Conservation (phyloP, 805 yeast species). For the Dipodascopsis tothii region DNA sequence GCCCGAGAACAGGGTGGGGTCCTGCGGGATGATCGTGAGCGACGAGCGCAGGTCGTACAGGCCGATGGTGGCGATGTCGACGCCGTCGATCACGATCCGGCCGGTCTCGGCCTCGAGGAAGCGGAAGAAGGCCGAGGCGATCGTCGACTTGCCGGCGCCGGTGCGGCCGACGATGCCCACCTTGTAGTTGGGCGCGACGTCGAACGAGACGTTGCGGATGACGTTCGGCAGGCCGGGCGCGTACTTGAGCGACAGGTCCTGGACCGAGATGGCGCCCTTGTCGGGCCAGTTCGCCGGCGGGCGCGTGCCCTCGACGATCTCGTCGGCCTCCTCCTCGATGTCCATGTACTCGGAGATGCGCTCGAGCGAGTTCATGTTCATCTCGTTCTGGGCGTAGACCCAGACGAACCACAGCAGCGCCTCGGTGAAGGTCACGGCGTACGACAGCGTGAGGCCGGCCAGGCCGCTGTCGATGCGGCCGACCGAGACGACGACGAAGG, state of each 20-base stretch:
- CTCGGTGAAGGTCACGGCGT: constrained; percentile 82
- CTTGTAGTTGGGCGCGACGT: constrained; percentile 68
- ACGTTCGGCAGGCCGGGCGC: constrained; percentile 83
- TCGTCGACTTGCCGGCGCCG: constrained; percentile 97
- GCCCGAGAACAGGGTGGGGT: constrained; percentile 70
- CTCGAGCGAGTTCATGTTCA: constrained; percentile 95
- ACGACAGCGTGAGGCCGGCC: constrained; percentile 89
- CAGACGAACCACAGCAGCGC: constrained; percentile 88
- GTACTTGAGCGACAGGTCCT: constrained; percentile 72
- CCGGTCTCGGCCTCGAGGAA: constrained; percentile 52
- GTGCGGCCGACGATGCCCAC: constrained; percentile 96
- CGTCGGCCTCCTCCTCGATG: constrained; percentile 81
- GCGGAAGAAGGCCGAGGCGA: constrained; percentile 82
- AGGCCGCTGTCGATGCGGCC: constrained; percentile 75
- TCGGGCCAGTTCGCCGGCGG: constrained; percentile 81
- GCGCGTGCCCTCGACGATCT: constrained; percentile 50
- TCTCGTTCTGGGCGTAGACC: constrained; percentile 79
- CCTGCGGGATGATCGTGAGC: constrained; percentile 71
- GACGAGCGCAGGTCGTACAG: constrained; percentile 53
- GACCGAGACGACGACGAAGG: constrained; percentile 61
- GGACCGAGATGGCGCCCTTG: constrained; percentile 67
- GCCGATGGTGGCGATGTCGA: constrained; percentile 56
- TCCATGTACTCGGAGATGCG: constrained; percentile 74
- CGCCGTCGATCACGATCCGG: constrained; percentile 52
- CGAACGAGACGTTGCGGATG: constrained; percentile 75